Evolutionary conservation across 768 basidiomycete species (phyloP), one percentile per base, ranked within the genome.

Genomic region (Nidularia pulvinata): DNA sequence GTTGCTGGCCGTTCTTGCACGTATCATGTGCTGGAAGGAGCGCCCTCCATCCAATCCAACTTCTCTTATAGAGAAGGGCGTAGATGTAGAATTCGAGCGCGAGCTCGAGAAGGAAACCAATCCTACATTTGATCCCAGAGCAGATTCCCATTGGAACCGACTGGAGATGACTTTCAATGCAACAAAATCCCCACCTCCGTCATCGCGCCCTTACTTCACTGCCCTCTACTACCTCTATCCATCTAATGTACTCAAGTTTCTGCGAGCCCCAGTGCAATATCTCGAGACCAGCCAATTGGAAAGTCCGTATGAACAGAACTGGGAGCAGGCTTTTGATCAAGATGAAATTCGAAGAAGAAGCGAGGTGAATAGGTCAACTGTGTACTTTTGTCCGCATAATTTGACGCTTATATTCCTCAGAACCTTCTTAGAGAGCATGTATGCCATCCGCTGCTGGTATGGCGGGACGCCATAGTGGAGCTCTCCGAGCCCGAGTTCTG

Each of bases 211-310:
- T 44, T 91, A 83, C 62, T 94, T 94, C 70, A 86, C 87, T 2
- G 79, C 80, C 45, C 74, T 97, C 56, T 96, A 95, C 70, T 95
- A 93, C 61, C 82, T 95, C 47, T 97, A 92, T 73, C 95, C 95
- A 1, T 90, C 87, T 70, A 97, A 95, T 71, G 77, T 91, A 42
- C 74, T 96, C 54, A 81, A 80, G 51, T 97, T 97, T 67, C 69
- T 95, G 50, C 83, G 85, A 49, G 73, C 78, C 48, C 91, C 95
- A 1, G 75, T 78, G 7, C 66, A 69, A 36, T 94, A 93, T 59
- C 69, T 97, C 14, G 68, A 65, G 6, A 77, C 80, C 25, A 78
- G 71, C 58, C 62, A 65, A 3, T 69, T 81, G 35, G 69, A 78
- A 46, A 80, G 82, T 48, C 83, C 89, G 1, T 92, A 88, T 59